Evolutionary conservation across 169 alveolate genomes (phyloP), one percentile per base, ranked within the genome.

Genomic region (Eimeria tenella): DNA sequence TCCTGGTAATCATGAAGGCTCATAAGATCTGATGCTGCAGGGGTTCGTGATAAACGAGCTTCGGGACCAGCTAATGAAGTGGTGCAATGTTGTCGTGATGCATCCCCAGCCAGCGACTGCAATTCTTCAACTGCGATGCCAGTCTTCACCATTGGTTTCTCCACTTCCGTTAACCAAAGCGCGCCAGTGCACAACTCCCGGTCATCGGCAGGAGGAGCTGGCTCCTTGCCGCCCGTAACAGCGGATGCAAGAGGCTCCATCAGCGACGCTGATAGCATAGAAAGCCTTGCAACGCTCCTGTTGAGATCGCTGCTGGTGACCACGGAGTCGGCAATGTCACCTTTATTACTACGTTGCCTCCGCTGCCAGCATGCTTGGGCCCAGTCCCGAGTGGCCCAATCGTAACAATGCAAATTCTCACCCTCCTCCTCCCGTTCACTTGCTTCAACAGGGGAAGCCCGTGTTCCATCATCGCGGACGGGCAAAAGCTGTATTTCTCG

Each of bases 341-440:
- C 9, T 15, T 58, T 53, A 42, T 11, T 8, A 19, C 63, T 21
- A 75, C 62, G 91, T 25, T 31, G 49, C 91, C 91, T 58, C 60
- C 91, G 91, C 49, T 84, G 91, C 91, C 75, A 84, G 81, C 91
- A 31, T 5, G 79, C 81, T 19, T 62, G 73, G n/a, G 91, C 77
- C 91, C 91, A 84, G 52, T 84, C 91, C 91, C 91, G 91, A 17
- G 91, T 62, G 19, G 91, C 91, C 91, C 91, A 84, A 56, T 77
- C 62, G 79, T 55, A 62, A 52, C 42, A 9, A 74, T 49, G 49
- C 8, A n/a, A 49, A 21, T 5, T 49, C 63, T 15, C 13, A 62
- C 58, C 91, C 42, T 42, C 81, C 5, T 60, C 62, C n/a, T 84
- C 91, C 42, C 63, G 52, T n/a, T 60, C 79, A 5, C 7, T 11